Conservation (phyloP, 305 asterid species). For the Solanum chacoense region DNA sequence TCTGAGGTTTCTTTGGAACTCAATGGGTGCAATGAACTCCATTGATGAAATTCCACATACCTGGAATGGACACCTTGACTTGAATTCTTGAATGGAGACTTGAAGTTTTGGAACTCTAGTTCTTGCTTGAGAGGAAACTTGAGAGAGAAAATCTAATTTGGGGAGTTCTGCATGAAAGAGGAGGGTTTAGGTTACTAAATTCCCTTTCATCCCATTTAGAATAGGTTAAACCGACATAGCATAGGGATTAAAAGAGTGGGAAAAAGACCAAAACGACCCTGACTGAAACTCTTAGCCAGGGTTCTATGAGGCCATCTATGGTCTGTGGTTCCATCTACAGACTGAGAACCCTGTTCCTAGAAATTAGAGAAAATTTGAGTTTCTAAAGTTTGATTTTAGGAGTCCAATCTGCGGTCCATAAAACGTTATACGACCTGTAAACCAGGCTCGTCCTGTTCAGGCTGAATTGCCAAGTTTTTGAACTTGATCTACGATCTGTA, state of each 20-base stretch:
- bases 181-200: not conserved
- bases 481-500: not conserved
- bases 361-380: not conserved
- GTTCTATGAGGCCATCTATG: not conserved
- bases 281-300: not conserved
- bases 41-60: not conserved
- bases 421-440: not conserved
- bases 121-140: not conserved
- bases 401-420: not conserved
- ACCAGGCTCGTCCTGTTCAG: not conserved
- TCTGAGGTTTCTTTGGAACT: not conserved
- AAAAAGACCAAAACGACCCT: not conserved
- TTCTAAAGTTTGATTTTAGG: not conserved
- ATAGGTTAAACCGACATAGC: not conserved
- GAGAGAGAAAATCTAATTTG: not conserved
- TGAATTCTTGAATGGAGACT: not conserved
- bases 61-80: not conserved
- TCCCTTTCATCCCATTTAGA: not conserved
- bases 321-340: not conserved
- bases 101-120: not conserved
- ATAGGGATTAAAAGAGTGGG: not conserved
- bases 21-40: not conserved
- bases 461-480: not conserved
- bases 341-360: not conserved
- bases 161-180: not conserved